phyloP scores from a whole-genome alignment of 441 rosid genomes.

The Mallotus repandus region DNA sequence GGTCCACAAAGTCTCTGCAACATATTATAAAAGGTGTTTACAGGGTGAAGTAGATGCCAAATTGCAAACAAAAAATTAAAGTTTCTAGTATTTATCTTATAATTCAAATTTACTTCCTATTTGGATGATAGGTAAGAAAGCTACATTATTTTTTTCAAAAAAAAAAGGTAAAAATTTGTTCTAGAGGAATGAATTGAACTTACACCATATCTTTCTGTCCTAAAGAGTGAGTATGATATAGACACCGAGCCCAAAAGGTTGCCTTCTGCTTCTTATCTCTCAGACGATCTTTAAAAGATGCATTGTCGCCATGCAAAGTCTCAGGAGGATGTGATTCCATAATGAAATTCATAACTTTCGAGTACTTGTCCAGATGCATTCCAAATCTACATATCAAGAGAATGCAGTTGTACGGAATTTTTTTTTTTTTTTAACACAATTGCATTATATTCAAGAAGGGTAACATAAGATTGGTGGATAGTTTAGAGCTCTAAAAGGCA shows the following conservation, averaged over 20 bases:
- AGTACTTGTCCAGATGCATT: slow-evolving; percentile 68
- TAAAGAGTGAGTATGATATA: slow-evolving; percentile 53
- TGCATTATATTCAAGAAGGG: no score
- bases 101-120: not conserved
- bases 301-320: slow-evolving; percentile 32
- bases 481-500: no score
- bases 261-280: slow-evolving; percentile 50
- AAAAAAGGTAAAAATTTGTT: slow-evolving; percentile 1
- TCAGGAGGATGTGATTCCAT: slow-evolving; percentile 86
- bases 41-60: not conserved
- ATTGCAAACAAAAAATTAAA: not conserved
- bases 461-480: no score
- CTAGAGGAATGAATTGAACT: slow-evolving; percentile 14
- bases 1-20: slow-evolving; percentile 77
- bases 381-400: slow-evolving; percentile 53
- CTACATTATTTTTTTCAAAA: not conserved
- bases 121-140: not conserved
- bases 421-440: no score
- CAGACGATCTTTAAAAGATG: slow-evolving; percentile 50
- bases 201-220: slow-evolving; percentile 92
- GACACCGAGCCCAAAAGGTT: slow-evolving; percentile 68
- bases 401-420: no score
- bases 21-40: not conserved
- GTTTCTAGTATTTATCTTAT: no score
- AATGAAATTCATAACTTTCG: slow-evolving; percentile 71